phyloP scores from a whole-genome alignment of 2,329 filamentous ascomycete genomes.

The Zelopaecilomyces penicillatus region DNA sequence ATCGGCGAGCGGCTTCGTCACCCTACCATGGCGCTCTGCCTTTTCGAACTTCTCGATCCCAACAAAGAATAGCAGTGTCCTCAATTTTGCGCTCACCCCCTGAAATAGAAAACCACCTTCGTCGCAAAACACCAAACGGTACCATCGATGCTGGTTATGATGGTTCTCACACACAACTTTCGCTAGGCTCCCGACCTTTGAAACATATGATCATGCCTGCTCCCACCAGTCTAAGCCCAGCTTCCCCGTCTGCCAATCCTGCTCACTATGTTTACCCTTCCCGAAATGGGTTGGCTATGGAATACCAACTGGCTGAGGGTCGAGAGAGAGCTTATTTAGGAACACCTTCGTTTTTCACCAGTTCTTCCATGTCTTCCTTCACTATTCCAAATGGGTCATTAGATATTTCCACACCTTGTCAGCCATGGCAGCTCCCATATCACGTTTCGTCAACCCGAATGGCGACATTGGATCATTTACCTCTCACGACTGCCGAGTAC shows the following conservation, averaged over 20 bases:
- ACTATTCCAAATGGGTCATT: background rate
- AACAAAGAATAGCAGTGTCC: slow-evolving; percentile 12
- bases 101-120: slow-evolving; percentile 64
- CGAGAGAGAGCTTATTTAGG: background rate
- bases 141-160: slow-evolving; percentile 89
- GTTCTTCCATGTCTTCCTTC: background rate
- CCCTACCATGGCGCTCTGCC: slow-evolving; percentile 21
- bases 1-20: slow-evolving; percentile 21
- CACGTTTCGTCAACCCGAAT: slow-evolving; percentile 6
- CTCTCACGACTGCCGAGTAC: slow-evolving; percentile 26
- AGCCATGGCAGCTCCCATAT: background rate
- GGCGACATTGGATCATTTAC: slow-evolving; percentile 6
- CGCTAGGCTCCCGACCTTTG: slow-evolving; percentile 62
- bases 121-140: slow-evolving; percentile 90
- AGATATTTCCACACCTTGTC: too few species aligned
- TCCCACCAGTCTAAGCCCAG: slow-evolving; percentile 14
- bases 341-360: background rate
- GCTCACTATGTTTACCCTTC: slow-evolving; percentile 7
- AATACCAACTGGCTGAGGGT: background rate
- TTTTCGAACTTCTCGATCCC: slow-evolving; percentile 23
- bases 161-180: slow-evolving; percentile 66
- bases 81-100: slow-evolving; percentile 15
- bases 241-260: slow-evolving; percentile 8
- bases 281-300: slow-evolving; percentile 2
- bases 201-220: slow-evolving; percentile 77